phyloP scores from a whole-genome alignment of 768 basidiomycete genomes.

The Galerina sulciceps region DNA sequence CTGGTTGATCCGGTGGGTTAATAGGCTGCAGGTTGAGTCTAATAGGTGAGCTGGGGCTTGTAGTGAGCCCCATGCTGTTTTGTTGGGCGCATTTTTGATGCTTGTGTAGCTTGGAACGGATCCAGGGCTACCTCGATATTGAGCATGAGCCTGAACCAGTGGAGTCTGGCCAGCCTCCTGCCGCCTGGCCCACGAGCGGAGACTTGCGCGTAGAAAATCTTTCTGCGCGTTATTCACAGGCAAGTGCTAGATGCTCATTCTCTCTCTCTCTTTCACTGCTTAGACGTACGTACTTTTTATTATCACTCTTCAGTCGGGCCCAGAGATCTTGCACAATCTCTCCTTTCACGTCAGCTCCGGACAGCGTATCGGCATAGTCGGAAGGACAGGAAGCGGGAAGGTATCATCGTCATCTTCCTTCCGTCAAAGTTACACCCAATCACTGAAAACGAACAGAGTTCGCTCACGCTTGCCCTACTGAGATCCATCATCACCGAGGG shows the following conservation, averaged over 20 bases:
- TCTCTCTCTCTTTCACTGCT: too few relatives aligned
- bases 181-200: constrained; percentile 70
- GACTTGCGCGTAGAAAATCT: constrained; percentile 57
- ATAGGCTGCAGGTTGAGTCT: constrained; percentile 45
- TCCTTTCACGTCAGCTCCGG: constrained; percentile 57
- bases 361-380: constrained; percentile 60
- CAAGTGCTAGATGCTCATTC: constrained; percentile 10
- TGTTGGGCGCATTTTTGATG: not conserved
- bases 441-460: constrained; percentile 40
- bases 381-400: constrained; percentile 52
- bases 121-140: constrained; percentile 64
- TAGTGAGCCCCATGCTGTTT: not conserved
- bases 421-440: not conserved
- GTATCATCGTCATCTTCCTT: constrained; percentile 20
- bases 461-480: constrained; percentile 48
- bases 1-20: constrained; percentile 45
- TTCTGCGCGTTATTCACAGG: constrained; percentile 57
- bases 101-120: constrained; percentile 59
- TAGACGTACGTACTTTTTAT: too few relatives aligned
- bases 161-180: constrained; percentile 54
- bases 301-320: constrained; percentile 38
- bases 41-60: constrained; percentile 21
- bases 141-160: constrained; percentile 57
- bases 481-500: constrained; percentile 58
- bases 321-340: constrained; percentile 57